phyloP scores from a whole-genome alignment of 2,329 filamentous ascomycete species.

The Sarocladium strictum region DNA sequence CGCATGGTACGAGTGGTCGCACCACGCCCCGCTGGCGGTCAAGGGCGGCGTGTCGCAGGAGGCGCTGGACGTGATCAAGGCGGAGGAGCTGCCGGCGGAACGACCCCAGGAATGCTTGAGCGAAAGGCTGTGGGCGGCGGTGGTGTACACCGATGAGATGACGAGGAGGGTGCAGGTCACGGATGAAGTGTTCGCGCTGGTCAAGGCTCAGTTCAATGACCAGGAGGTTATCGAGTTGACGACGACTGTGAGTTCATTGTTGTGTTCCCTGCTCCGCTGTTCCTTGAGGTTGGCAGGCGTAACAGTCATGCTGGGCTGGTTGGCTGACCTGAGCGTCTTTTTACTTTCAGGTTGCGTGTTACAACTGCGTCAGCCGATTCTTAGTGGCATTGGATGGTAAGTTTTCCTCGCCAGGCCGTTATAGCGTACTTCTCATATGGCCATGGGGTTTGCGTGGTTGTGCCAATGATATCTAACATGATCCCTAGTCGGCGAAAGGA shows the following conservation, averaged over 20 bases:
- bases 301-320: no score
- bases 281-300: no score
- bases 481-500: constrained; percentile 49
- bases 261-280: no score
- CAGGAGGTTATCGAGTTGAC: constrained; percentile 77
- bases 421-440: no score
- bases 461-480: neutral
- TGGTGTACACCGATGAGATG: constrained; percentile 78
- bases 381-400: constrained; percentile 73
- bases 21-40: constrained; percentile 65
- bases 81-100: constrained; percentile 13
- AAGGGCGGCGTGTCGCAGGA: constrained; percentile 50
- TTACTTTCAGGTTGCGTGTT: constrained; percentile 53
- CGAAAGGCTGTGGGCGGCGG: constrained; percentile 59
- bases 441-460: no score
- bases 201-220: constrained; percentile 60
- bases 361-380: constrained; percentile 82
- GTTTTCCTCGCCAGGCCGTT: no score
- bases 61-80: constrained; percentile 40
- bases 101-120: constrained; percentile 36
- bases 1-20: constrained; percentile 81
- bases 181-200: constrained; percentile 59
- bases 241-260: constrained; percentile 59
- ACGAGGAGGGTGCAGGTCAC: constrained; percentile 65
- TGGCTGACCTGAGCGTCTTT: constrained; percentile 11